Evolutionary conservation across 352 stramenopile species (phyloP).

Genomic region (Globisporangium canariense): DNA sequence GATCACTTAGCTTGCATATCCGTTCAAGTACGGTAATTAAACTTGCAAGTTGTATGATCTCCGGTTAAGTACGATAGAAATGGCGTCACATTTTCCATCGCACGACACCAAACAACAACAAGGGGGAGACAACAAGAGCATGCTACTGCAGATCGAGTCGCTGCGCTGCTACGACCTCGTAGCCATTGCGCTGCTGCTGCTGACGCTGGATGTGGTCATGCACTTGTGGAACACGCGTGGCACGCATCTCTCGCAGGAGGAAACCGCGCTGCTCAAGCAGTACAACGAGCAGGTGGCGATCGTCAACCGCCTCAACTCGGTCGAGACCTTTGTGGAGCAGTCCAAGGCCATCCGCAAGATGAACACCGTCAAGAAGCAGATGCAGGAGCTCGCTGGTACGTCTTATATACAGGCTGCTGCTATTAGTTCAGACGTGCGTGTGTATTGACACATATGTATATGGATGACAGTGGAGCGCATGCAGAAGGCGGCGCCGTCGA

Average conservation of each 20-base stretch:
- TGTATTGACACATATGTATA: background rate
- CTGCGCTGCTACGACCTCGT: slow-evolving; percentile 75
- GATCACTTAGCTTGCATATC: background rate
- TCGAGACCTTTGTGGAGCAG: slow-evolving; percentile 88
- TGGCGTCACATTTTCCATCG: background rate
- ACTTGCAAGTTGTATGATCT: background rate
- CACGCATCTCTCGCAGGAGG: slow-evolving; percentile 45
- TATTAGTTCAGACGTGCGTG: background rate
- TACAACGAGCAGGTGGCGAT: slow-evolving; percentile 81
- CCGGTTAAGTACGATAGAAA: background rate
- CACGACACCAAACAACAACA: slow-evolving; percentile 2
- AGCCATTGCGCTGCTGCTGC: slow-evolving; percentile 53
- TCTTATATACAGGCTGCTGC: background rate
- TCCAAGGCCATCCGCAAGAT: slow-evolving; percentile 84
- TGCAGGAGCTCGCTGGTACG: slow-evolving; percentile 75
- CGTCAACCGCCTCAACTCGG: slow-evolving; percentile 82
- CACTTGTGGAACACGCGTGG: slow-evolving; percentile 50
- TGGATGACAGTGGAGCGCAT: slow-evolving; percentile 58
- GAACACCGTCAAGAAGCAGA: slow-evolving; percentile 83
- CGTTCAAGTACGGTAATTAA: slow-evolving; percentile 24
- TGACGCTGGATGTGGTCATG: slow-evolving; percentile 49
- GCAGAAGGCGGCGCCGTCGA: slow-evolving; percentile 56
- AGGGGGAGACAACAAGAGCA: slow-evolving; percentile 16
- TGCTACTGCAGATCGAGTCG: slow-evolving; percentile 39
- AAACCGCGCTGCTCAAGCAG: slow-evolving; percentile 51